These are phyloP conservation scores for Leucocoprinus birnbaumii DNA, from an alignment of 768 basidiomycete species.

Conservation along the genomic window DNA sequence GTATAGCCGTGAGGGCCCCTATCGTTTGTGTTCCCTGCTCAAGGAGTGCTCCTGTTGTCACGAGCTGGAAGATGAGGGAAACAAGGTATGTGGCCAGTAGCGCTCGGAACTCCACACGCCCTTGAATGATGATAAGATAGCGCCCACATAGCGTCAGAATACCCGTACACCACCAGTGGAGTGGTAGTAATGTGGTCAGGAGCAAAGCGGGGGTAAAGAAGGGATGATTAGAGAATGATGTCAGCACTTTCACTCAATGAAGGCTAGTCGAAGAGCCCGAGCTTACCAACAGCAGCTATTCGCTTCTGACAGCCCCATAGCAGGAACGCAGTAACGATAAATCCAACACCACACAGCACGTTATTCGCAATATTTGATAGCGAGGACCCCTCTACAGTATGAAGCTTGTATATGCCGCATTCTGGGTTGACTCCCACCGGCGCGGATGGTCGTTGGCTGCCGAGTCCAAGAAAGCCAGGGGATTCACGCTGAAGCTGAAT, in stretches of 20 bases:
- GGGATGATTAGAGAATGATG: slow-evolving; percentile 21
- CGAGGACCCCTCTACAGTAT: slow-evolving; percentile 35
- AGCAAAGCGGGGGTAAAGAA: background rate
- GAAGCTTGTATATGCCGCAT: slow-evolving; percentile 66
- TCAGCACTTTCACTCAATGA: background rate
- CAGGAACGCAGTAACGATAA: slow-evolving; percentile 50
- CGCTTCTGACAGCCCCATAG: slow-evolving; percentile 51
- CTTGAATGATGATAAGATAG: background rate
- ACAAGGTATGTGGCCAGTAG: slow-evolving; percentile 58
- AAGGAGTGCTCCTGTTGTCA: slow-evolving; percentile 69
- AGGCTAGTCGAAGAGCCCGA: background rate
- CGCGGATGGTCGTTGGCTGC: slow-evolving; percentile 40
- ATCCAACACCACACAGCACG: slow-evolving; percentile 62
- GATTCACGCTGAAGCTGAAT: slow-evolving; percentile 28
- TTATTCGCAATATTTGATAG: slow-evolving; percentile 81
- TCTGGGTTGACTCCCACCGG: slow-evolving; percentile 71
- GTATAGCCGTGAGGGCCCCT: slow-evolving; percentile 63
- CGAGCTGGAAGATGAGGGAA: slow-evolving; percentile 64
- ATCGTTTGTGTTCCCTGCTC: slow-evolving; percentile 66
- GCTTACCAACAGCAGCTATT: slow-evolving; percentile 77
- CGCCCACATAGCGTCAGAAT: background rate
- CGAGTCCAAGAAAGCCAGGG: slow-evolving; percentile 32
- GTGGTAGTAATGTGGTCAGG: no score
- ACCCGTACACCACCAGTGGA: no score
- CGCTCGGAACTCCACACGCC: slow-evolving; percentile 55